Base-by-base conservation (phyloP, 768 basidiomycete genomes). In the Mycena polygramma region DNA sequence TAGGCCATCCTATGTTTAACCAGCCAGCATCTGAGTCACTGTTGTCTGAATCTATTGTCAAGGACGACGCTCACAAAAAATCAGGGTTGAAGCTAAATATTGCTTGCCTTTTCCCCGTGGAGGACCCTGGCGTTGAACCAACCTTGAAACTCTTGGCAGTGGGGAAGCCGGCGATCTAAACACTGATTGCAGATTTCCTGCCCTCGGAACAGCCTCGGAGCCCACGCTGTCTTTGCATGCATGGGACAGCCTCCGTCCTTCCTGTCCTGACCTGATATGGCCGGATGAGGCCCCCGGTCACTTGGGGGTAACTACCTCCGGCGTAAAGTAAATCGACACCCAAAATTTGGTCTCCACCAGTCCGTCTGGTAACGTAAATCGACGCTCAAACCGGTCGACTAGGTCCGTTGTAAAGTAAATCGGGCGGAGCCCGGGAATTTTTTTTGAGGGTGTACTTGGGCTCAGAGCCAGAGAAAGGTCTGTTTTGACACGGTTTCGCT, bases 181-280 rank as follows among this genome's bases (percentile, higher is more conserved):
- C 17, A 15, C 41, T 41, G 15, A 11, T 10, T 41, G 6, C 11
- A 19, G 7, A 20, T 4, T 9, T 17, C 20, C 7, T 24, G 20
- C 17, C 43, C 51, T 54, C 24, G 9, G 52, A 24, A 53, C 59
- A 41, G 19, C 30, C 30, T 30, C 30, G 30, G 14, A 48, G 36
- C 52, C 26, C 62, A 63, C 62, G 62, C 62, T 63, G 62, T 54
- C 62, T 19, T 57, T 8, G 17, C n/a, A 30, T 26, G 51, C 39
- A 63, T 62, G 60, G 59, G 22, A 63, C 61, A 63, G 61, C 61
- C 61, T 63, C 51, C 22, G 61, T 52, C 48, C 49, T 53, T 37
- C 55, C 24, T 57, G 7, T 41, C 15, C 41, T 15, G 11, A 41
- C 15, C 41, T 30, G 30, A 30, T 30, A 30, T 30, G 30, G 30